Evolutionary conservation across 2,329 filamentous ascomycete species (phyloP).

Genomic region (Aspergillus flavus): DNA sequence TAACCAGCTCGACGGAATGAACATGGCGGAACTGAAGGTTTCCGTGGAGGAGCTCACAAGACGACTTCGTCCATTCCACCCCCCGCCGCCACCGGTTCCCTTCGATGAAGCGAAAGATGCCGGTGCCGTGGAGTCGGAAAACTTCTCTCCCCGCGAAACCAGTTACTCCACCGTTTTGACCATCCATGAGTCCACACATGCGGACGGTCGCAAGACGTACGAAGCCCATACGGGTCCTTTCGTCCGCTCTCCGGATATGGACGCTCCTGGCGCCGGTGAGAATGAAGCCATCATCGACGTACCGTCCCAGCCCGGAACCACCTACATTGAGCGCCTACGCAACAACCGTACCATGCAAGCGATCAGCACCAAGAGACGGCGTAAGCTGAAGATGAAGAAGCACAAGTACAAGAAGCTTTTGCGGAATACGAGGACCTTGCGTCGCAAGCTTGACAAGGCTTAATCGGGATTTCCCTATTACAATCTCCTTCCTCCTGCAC

Average conservation of each 20-base stretch:
- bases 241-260: constrained; percentile 43
- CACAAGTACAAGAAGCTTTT: constrained; percentile 99
- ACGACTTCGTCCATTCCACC: constrained; percentile 77
- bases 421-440: constrained; percentile 84
- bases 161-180: constrained; percentile 54
- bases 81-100: constrained; percentile 77
- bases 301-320: constrained; percentile 45
- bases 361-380: constrained; percentile 88
- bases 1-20: constrained; percentile 46
- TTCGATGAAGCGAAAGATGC: constrained; percentile 46
- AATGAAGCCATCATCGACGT: constrained; percentile 57
- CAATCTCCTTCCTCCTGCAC: constrained; percentile 13
- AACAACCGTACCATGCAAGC: constrained; percentile 65
- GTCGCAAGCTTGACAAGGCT: constrained; percentile 77
- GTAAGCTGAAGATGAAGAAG: constrained; percentile 99
- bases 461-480: constrained; percentile 22
- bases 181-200: constrained; percentile 55
- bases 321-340: constrained; percentile 71
- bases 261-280: constrained; percentile 35
- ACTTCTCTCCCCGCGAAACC: constrained; percentile 40
- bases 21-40: constrained; percentile 64
- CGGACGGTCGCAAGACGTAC: constrained; percentile 55
- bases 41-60: constrained; percentile 70
- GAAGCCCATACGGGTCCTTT: constrained; percentile 55
- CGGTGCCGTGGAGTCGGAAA: constrained; percentile 41